These are phyloP conservation scores for Blumeriella jaapii DNA, from an alignment of 2,329 filamentous ascomycete species.

Conservation along the genomic window DNA sequence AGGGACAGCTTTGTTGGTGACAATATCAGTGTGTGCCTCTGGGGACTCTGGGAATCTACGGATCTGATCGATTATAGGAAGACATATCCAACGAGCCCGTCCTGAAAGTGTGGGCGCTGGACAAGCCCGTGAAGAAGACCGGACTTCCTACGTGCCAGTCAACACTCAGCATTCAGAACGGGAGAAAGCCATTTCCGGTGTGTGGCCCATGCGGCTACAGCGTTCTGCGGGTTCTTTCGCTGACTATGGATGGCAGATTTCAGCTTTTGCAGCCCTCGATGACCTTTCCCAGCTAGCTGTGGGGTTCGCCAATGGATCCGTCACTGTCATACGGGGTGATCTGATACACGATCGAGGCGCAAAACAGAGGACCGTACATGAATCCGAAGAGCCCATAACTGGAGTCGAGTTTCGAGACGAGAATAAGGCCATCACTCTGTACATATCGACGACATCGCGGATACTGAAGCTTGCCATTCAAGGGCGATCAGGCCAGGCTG, in stretches of 20 bases:
- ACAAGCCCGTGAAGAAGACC: constrained; percentile 89
- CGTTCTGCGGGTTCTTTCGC: not conserved
- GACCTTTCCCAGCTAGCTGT: constrained; percentile 89
- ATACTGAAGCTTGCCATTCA: constrained; percentile 81
- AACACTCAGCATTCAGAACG: constrained; percentile 77
- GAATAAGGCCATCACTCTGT: constrained; percentile 58
- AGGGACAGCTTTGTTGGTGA: constrained; percentile 76
- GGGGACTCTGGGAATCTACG: not conserved
- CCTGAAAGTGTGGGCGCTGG: constrained; percentile 94
- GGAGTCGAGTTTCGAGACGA: constrained; percentile 67
- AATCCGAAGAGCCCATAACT: constrained; percentile 92
- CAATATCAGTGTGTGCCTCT: constrained; percentile 46
- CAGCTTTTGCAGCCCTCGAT: constrained; percentile 75
- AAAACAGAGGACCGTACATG: constrained; percentile 87
- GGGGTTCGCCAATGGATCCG: constrained; percentile 89
- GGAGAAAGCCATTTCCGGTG: constrained; percentile 84
- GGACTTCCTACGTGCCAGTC: constrained; percentile 80
- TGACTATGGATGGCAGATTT: constrained; percentile 43
- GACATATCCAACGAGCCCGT: constrained; percentile 80
- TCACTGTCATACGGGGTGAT: constrained; percentile 87
- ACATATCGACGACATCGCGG: constrained; percentile 81
- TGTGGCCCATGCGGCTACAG: constrained; percentile 20
- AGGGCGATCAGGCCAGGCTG: constrained; percentile 77
- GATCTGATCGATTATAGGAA: constrained; percentile 43
- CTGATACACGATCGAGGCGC: constrained; percentile 91